phyloP scores from a whole-genome alignment of 768 basidiomycete species.

The Galerina sulciceps region DNA sequence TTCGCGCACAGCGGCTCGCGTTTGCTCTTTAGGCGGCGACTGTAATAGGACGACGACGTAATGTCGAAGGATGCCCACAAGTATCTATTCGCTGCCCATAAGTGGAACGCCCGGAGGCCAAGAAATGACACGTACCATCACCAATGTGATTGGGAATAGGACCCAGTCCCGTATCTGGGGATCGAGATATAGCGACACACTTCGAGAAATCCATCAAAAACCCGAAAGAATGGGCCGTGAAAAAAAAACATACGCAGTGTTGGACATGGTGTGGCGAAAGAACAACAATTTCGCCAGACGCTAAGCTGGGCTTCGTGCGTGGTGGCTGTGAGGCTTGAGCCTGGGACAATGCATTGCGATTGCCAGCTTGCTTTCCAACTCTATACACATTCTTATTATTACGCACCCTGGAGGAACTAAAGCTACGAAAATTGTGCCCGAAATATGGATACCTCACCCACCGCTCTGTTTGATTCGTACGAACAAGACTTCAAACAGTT shows the following conservation, averaged over 20 bases:
- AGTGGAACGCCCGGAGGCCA: neutral
- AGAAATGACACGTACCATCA: slow-evolving; percentile 73
- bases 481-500: slow-evolving; percentile 92
- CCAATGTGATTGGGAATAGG: slow-evolving; percentile 93
- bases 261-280: slow-evolving; percentile 31
- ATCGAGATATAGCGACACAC: slow-evolving; percentile 75
- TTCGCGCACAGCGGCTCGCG: slow-evolving; percentile 83
- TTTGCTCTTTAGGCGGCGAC: slow-evolving; percentile 78
- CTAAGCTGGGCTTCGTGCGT: slow-evolving; percentile 7
- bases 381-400: slow-evolving; percentile 11
- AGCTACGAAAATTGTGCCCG: slow-evolving; percentile 6
- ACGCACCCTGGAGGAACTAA: slow-evolving; percentile 36
- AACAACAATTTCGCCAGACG: slow-evolving; percentile 4
- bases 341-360: neutral
- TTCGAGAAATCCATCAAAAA: slow-evolving; percentile 22
- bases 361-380: neutral
- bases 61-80: slow-evolving; percentile 91
- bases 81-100: slow-evolving; percentile 56
- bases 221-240: neutral
- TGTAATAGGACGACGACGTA: slow-evolving; percentile 90
- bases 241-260: slow-evolving; percentile 43
- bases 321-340: slow-evolving; percentile 23
- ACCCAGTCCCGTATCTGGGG: slow-evolving; percentile 96
- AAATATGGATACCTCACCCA: slow-evolving; percentile 81
- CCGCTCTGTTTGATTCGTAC: slow-evolving; percentile 87